These are phyloP conservation scores for Boletus tomentosulus DNA, from an alignment of 768 basidiomycete species.

Conservation along the genomic window DNA sequence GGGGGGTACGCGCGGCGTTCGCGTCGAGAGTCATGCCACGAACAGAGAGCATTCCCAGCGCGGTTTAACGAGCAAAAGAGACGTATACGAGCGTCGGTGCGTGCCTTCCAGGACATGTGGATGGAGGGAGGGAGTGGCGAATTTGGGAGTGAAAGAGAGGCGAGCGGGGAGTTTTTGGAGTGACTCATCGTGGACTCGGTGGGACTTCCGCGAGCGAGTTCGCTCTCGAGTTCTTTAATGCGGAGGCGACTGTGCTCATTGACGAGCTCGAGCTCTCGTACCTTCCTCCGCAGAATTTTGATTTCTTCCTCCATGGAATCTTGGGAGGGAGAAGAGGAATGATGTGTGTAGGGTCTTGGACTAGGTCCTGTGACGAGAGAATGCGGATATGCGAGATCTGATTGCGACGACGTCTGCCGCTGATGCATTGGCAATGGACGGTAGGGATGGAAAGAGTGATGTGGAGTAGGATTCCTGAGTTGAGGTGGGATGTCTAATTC, in stretches of 20 bases:
- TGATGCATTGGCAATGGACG: constrained; percentile 20
- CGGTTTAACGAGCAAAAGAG: constrained; percentile 80
- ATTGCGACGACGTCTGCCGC: constrained; percentile 20
- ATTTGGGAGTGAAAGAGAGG: constrained; percentile 17
- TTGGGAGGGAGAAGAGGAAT: constrained; percentile 16
- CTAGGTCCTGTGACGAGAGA: constrained; percentile 14
- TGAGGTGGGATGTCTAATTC: constrained; percentile 42
- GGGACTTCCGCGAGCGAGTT: constrained; percentile 35
- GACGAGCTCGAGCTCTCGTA: constrained; percentile 62
- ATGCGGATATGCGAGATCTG: constrained; percentile 19
- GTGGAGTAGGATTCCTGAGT: constrained; percentile 27
- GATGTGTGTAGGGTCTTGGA: constrained; percentile 17
- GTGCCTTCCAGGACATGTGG: constrained; percentile 60
- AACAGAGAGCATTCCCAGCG: constrained; percentile 83
- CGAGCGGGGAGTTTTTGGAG: constrained; percentile 10
- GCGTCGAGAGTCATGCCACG: constrained; percentile 86
- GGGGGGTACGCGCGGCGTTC: constrained; percentile 77
- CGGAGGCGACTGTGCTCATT: constrained; percentile 48
- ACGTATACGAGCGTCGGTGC: constrained; percentile 68
- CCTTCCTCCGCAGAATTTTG: constrained; percentile 48
- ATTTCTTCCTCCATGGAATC: constrained; percentile 47
- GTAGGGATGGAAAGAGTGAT: constrained; percentile 25
- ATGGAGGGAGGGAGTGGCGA: constrained; percentile 40
- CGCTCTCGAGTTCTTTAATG: constrained; percentile 44
- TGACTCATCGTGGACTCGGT: constrained; percentile 21